These are phyloP conservation scores for Lactarius tabidus DNA, from an alignment of 768 basidiomycete species.

Conservation along the genomic window DNA sequence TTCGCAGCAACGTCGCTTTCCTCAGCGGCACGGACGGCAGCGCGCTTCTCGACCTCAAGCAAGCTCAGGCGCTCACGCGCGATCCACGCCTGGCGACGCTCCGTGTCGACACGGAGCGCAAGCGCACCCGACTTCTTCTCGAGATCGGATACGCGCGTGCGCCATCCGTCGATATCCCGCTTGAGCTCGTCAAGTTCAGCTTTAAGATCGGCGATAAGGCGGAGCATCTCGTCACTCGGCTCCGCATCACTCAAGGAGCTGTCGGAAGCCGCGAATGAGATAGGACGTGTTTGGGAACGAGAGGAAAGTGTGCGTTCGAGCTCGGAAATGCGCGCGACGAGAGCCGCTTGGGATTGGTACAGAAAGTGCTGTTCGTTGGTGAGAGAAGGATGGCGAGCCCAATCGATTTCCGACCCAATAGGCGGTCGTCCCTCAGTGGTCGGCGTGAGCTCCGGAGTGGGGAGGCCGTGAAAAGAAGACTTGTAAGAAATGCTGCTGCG, in stretches of 20 bases:
- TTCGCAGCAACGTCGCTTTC: slow-evolving; percentile 28
- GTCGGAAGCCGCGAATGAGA: slow-evolving; percentile 50
- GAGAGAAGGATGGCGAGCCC: slow-evolving; percentile 25
- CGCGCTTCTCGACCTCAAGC: slow-evolving; percentile 63
- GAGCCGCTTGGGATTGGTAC: slow-evolving; percentile 77
- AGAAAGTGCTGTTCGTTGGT: slow-evolving; percentile 78
- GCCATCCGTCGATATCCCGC: slow-evolving; percentile 86
- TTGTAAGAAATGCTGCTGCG: slow-evolving; percentile 79
- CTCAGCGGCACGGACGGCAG: slow-evolving; percentile 43
- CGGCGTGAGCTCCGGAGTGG: slow-evolving; percentile 75
- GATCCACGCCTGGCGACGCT: slow-evolving; percentile 79
- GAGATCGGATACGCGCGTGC: slow-evolving; percentile 67
- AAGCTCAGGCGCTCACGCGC: slow-evolving; percentile 68
- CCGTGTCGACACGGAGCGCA: slow-evolving; percentile 65
- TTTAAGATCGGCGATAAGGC: slow-evolving; percentile 72
- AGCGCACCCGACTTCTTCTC: slow-evolving; percentile 67
- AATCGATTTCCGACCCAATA: slow-evolving; percentile 34
- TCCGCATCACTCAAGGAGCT: slow-evolving; percentile 39
- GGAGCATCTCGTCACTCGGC: slow-evolving; percentile 75
- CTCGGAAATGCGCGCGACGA: slow-evolving; percentile 77
- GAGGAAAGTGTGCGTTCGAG: slow-evolving; percentile 65
- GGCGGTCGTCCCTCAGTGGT: slow-evolving; percentile 46
- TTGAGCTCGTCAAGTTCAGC: slow-evolving; percentile 86
- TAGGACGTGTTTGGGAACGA: slow-evolving; percentile 36
- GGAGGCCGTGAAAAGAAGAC: slow-evolving; percentile 46